These are phyloP conservation scores for Thielaviopsis ethacetica DNA, from an alignment of 2,329 filamentous ascomycete genomes.

Conservation along the genomic window DNA sequence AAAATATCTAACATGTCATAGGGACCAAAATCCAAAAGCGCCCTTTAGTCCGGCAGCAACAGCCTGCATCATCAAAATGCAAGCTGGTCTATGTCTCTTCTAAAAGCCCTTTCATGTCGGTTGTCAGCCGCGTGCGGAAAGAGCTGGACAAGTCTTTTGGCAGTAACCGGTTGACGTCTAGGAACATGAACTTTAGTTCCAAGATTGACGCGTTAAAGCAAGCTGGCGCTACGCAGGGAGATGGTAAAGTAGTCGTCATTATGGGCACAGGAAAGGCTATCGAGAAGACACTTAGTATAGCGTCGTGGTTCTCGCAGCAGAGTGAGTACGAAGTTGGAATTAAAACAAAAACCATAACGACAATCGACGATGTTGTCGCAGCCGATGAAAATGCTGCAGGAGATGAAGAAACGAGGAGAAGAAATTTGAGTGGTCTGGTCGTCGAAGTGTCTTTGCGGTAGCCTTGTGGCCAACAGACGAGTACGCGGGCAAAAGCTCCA, in stretches of 20 bases:
- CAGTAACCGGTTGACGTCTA: slow-evolving; percentile 13
- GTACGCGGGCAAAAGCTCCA: neutral
- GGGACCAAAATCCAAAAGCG: slow-evolving; percentile 34
- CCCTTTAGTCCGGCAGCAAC: slow-evolving; percentile 25
- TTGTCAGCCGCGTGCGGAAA: slow-evolving; percentile 47
- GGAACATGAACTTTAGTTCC: slow-evolving; percentile 28
- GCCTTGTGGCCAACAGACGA: slow-evolving; percentile 9
- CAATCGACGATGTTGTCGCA: slow-evolving; percentile 47
- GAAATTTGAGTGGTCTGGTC: slow-evolving; percentile 36
- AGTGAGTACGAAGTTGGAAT: slow-evolving; percentile 33
- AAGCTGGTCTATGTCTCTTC: slow-evolving; percentile 47
- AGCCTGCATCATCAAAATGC: slow-evolving; percentile 26
- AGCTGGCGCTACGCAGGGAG: slow-evolving; percentile 12
- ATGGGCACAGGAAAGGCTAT: slow-evolving; percentile 53
- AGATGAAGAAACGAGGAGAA: slow-evolving; percentile 23
- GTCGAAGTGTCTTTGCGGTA: slow-evolving; percentile 30
- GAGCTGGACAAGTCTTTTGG: slow-evolving; percentile 37
- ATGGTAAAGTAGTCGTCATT: slow-evolving; percentile 32
- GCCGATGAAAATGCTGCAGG: slow-evolving; percentile 22
- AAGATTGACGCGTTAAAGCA: slow-evolving; percentile 24
- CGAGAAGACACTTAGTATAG: slow-evolving; percentile 43
- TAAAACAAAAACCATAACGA: slow-evolving; percentile 44
- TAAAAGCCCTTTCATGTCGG: slow-evolving; percentile 49
- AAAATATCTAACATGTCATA: slow-evolving; percentile 15
- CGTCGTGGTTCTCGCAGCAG: slow-evolving; percentile 35